phyloP scores from a whole-genome alignment of 2,329 filamentous ascomycete species.

The Penicillium sp. region DNA sequence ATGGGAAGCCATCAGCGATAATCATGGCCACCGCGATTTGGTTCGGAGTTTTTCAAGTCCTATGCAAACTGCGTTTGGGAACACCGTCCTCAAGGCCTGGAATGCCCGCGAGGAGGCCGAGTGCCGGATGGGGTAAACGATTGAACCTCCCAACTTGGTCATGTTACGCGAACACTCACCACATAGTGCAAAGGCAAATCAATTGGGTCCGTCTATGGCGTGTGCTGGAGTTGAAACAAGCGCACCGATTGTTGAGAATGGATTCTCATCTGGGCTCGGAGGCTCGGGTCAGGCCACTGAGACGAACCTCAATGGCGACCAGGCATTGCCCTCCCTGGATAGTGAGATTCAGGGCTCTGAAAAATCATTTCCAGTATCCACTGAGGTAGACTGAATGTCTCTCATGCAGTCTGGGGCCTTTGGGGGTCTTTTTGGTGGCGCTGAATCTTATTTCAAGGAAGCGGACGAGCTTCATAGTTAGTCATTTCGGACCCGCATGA shows the following conservation, averaged over 20 bases:
- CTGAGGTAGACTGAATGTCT: constrained; percentile 12
- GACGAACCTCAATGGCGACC: too few relatives aligned
- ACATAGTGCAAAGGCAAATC: too few relatives aligned
- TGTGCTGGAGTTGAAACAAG: too few relatives aligned
- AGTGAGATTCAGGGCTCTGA: neutral
- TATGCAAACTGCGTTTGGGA: constrained; percentile 58
- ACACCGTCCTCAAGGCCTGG: constrained; percentile 62
- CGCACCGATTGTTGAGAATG: too few relatives aligned
- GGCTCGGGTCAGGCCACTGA: too few relatives aligned
- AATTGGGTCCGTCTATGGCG: neutral
- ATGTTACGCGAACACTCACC: constrained; percentile 1
- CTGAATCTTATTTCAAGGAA: too few relatives aligned
- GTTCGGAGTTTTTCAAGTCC: constrained; percentile 53
- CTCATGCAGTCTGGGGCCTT: constrained; percentile 11
- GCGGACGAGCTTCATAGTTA: too few relatives aligned
- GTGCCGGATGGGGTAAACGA: constrained; percentile 42
- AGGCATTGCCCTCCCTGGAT: neutral
- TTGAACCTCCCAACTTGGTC: constrained; percentile 9
- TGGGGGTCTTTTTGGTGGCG: constrained; percentile 7
- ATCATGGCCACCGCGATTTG: constrained; percentile 54
- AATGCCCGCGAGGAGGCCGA: constrained; percentile 54
- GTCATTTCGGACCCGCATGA: too few relatives aligned
- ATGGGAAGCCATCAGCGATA: constrained; percentile 57
- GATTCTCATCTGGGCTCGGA: too few relatives aligned
- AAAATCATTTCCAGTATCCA: constrained; percentile 1